Evolutionary conservation across 2,329 filamentous ascomycete genomes (phyloP).

Genomic region (Trichoderma afroharzianum): DNA sequence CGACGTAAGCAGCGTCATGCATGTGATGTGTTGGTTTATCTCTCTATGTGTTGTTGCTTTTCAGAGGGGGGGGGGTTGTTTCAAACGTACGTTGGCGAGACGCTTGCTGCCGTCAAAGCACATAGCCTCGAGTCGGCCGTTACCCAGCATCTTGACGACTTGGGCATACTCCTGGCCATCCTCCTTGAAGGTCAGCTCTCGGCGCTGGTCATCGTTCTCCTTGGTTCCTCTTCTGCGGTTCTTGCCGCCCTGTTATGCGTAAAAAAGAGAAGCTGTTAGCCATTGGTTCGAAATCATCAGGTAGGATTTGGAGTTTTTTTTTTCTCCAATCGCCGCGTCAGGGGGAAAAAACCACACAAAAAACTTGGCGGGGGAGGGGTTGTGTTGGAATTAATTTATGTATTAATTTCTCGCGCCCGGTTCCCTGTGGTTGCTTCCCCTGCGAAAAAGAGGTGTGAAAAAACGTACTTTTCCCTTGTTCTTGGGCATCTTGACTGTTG

Average conservation of each 20-base stretch:
- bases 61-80: background rate
- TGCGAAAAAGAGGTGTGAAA: background rate
- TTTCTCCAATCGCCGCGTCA: background rate
- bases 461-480: slow-evolving; percentile 93
- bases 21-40: background rate
- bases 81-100: slow-evolving; percentile 38
- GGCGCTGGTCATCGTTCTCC: slow-evolving; percentile 99
- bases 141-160: slow-evolving; percentile 85
- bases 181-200: slow-evolving; percentile 97
- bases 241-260: slow-evolving; percentile 76
- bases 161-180: slow-evolving; percentile 72
- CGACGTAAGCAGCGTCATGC: background rate
- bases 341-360: background rate
- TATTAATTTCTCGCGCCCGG: background rate
- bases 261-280: slow-evolving; percentile 1
- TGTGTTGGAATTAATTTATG: background rate
- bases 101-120: slow-evolving; percentile 79
- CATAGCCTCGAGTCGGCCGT: slow-evolving; percentile 85
- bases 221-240: slow-evolving; percentile 98
- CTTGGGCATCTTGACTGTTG: slow-evolving; percentile 74
- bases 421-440: background rate
- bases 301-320: background rate
- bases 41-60: background rate
- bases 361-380: slow-evolving; percentile 14
- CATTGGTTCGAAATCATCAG: background rate